Evolutionary conservation across 345 rosid genomes (phyloP).

Genomic region (Eucalyptus sideroxylon): DNA sequence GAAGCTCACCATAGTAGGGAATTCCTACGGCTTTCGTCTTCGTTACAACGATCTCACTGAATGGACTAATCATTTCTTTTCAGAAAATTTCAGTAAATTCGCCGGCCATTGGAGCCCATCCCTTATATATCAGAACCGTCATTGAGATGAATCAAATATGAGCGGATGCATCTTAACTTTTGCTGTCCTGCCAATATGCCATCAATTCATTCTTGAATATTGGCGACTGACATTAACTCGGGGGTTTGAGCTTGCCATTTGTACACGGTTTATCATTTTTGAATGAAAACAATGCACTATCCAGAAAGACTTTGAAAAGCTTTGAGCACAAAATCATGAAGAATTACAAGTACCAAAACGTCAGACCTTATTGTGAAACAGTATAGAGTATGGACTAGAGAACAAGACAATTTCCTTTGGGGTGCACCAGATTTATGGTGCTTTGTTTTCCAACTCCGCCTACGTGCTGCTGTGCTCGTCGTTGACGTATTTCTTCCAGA

Average conservation of each 20-base stretch:
- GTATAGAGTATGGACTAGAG: neutral
- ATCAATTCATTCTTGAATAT: neutral
- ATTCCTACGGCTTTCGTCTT: neutral
- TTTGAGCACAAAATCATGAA: neutral
- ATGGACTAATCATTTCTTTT: neutral
- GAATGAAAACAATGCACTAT: neutral
- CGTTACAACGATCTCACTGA: neutral
- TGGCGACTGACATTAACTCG: neutral
- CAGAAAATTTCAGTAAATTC: neutral
- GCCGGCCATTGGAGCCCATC: neutral
- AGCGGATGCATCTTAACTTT: neutral
- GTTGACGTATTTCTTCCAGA: constrained; percentile 60
- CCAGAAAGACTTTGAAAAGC: neutral
- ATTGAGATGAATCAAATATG: neutral
- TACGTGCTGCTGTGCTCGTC: neutral
- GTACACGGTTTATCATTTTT: neutral
- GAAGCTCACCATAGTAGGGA: neutral
- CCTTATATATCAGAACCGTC: neutral
- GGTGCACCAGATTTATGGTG: neutral
- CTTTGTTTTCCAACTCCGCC: neutral
- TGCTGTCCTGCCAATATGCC: neutral
- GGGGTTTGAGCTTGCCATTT: neutral
- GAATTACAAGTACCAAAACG: neutral
- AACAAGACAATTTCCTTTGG: neutral
- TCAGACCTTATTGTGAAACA: neutral